Conservation (phyloP, 257 asterid genomes). For the Fraxinus cuspidata region DNA sequence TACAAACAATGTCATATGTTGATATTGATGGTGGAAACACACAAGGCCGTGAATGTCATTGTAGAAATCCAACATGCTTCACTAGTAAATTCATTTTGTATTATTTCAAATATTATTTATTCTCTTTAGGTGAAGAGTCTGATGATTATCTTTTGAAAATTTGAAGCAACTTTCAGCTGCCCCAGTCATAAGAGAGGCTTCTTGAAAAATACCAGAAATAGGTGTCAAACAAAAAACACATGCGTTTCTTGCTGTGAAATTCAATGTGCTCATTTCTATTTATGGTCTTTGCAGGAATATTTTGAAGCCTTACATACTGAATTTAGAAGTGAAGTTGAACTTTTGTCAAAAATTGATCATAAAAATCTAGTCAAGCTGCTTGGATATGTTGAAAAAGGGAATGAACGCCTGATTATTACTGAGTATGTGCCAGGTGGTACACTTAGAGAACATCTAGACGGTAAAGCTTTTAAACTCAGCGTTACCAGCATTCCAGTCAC, state of each 20-base stretch:
- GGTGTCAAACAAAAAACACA: background rate
- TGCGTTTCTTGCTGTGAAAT: background rate
- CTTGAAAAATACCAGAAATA: background rate
- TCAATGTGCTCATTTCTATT: slow-evolving; percentile 4
- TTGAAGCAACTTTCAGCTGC: background rate
- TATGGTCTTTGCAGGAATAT: slow-evolving; percentile 47
- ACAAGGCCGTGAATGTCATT: background rate
- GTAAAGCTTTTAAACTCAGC: slow-evolving; percentile 46
- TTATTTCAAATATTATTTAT: background rate
- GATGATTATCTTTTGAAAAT: background rate
- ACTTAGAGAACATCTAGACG: slow-evolving; percentile 94
- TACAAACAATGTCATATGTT: background rate
- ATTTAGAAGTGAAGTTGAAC: slow-evolving; percentile 92
- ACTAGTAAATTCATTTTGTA: background rate
- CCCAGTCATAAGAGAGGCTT: background rate
- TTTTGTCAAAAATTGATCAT: slow-evolving; percentile 92
- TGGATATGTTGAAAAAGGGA: slow-evolving; percentile 86
- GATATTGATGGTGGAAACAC: background rate
- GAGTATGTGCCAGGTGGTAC: slow-evolving; percentile 94
- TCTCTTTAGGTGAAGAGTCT: background rate
- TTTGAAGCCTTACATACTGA: slow-evolving; percentile 63
- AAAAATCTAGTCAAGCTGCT: slow-evolving; percentile 92
- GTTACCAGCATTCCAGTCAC: slow-evolving; percentile 6
- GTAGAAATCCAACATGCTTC: background rate
- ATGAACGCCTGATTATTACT: slow-evolving; percentile 82